A percentile compares a stretch with the other conserved stretches of the same genome.
Conservation (phyloP, 768 basidiomycete species). For the Pholiota microspora region DNA sequence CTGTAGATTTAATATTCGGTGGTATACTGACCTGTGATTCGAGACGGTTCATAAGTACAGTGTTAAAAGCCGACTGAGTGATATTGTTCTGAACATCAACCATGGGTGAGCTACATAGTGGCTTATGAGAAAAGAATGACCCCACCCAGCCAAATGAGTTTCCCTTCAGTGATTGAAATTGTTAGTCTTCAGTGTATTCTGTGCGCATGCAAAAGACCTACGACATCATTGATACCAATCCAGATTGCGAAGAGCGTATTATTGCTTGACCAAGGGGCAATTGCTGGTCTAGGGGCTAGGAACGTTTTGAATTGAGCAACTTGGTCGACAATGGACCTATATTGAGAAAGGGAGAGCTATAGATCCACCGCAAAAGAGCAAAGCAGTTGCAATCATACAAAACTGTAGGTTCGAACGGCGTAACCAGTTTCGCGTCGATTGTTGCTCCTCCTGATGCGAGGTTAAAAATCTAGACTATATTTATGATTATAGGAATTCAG, state of each 20-base stretch:
- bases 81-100: slow-evolving; percentile 31
- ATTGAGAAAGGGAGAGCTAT: background rate
- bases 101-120: no score
- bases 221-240: slow-evolving; percentile 69
- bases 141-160: slow-evolving; percentile 48
- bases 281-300: slow-evolving; percentile 40
- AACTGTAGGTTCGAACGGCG: slow-evolving; percentile 46
- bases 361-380: background rate
- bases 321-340: slow-evolving; percentile 54
- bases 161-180: slow-evolving; percentile 31
- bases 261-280: slow-evolving; percentile 47
- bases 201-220: slow-evolving; percentile 26
- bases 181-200: background rate
- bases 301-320: slow-evolving; percentile 49
- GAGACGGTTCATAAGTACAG: slow-evolving; percentile 31
- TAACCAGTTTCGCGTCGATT: slow-evolving; percentile 51
- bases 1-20: background rate
- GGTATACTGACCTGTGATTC: slow-evolving; percentile 31
- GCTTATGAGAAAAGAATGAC: background rate
- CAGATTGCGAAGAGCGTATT: slow-evolving; percentile 60
- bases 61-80: slow-evolving; percentile 33
- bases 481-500: no score
- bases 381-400: slow-evolving; percentile 24
- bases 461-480: slow-evolving; percentile 48
- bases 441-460: slow-evolving; percentile 61